Evolutionary conservation across 106 monocot species (phyloP).

Genomic region (Narthecium ossifragum): DNA sequence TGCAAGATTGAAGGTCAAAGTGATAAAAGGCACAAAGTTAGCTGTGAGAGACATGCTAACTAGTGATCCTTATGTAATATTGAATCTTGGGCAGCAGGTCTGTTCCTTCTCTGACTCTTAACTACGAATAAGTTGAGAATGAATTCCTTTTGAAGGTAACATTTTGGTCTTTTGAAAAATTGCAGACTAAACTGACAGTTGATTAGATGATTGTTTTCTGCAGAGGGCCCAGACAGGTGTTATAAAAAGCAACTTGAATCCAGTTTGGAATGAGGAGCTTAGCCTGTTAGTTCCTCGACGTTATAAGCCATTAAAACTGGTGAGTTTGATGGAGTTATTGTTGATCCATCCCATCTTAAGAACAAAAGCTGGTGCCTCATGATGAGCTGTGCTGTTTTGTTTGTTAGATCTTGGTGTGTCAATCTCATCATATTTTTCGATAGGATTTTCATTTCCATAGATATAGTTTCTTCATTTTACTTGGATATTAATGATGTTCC

Average conservation of each 20-base stretch:
- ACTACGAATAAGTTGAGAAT: too few species aligned
- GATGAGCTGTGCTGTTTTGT: too few species aligned
- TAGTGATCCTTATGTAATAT: slow-evolving; percentile 69
- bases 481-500: too few species aligned
- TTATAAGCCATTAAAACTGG: slow-evolving; percentile 78
- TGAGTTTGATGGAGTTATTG: slow-evolving; percentile 15
- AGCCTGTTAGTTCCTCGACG: slow-evolving; percentile 63
- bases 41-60: slow-evolving; percentile 56
- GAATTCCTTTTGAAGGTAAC: too few species aligned
- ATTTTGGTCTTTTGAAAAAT: too few species aligned
- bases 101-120: neutral
- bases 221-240: slow-evolving; percentile 73
- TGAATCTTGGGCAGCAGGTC: slow-evolving; percentile 57
- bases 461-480: neutral
- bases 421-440: too few species aligned
- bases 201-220: too few species aligned
- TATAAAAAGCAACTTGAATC: slow-evolving; percentile 74
- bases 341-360: too few species aligned
- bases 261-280: slow-evolving; percentile 88
- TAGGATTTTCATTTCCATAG: neutral
- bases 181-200: too few species aligned
- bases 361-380: too few species aligned
- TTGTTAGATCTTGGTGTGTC: too few species aligned
- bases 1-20: slow-evolving; percentile 59
- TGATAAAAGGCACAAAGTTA: slow-evolving; percentile 43